Base-by-base conservation (phyloP, 2,329 filamentous ascomycete species). In the Fusarium udum region DNA sequence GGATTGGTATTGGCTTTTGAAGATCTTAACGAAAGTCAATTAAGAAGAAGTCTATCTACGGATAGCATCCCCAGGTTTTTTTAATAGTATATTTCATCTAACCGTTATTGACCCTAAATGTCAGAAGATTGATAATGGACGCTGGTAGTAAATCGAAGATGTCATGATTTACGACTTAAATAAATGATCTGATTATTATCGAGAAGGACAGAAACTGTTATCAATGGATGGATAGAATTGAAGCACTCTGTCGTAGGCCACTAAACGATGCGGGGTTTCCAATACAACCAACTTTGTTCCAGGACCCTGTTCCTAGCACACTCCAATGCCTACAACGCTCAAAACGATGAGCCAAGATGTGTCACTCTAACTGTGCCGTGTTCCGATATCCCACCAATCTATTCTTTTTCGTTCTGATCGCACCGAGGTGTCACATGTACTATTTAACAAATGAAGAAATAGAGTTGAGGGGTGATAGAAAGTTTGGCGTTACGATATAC, bases 351-450 rank as follows among this genome's bases (percentile, higher is more conserved):
- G 42, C 43, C 32, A 34, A n/a, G 51, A 28, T 42, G 45, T 49
- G 63, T 46, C 49, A 53, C 64, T 48, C 45, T 18, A 39, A 43
- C 34, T 55, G 48, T 69, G 48, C 64, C 66, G 49, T 24, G 22
- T 63, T 43, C 66, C 64, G 65, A 62, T 39, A 31, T 42, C 37
- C 64, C 42, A 43, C 46, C 46, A 36, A 46, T 40, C 13, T 16
- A 28, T 48, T 48, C 56, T 26, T 43, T 55, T 28, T 56, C 18
- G 49, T 34, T 40, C 59, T 31, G 37, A 31, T 43, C 46, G 31
- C 28, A n/a, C 66, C 66, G 64, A 64, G 64, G 64, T 45, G 42
- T 64, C 66, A 69, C 66, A 56, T 69, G 64, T 26, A 39, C 32
- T 12, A 34, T 43, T n/a, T 26, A n/a, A 22, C 15, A 42, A 39